phyloP scores from a whole-genome alignment of 148 eudicot genomes.

The Vaccinium darrowii region DNA sequence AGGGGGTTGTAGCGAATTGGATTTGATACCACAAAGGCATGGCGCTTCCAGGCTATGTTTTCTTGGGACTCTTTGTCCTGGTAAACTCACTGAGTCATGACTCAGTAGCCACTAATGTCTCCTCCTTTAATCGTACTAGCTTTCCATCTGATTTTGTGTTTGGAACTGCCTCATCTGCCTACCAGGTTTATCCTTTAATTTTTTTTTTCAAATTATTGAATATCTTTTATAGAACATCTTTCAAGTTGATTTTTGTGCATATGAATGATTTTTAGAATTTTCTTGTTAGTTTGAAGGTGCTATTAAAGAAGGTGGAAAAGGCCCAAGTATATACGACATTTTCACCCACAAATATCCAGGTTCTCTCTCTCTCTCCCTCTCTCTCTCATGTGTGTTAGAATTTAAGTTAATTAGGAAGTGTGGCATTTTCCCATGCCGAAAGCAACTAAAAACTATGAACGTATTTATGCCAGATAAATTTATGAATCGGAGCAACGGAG shows the following conservation, averaged over 20 bases:
- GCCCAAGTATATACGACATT: no score
- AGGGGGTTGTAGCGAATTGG: not conserved
- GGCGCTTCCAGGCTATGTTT: not conserved
- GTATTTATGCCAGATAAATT: conserved; percentile 13
- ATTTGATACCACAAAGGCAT: not conserved
- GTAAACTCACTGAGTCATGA: not conserved
- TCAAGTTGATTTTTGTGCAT: not conserved
- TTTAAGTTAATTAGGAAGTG: not conserved
- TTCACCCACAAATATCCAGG: no score
- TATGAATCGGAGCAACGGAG: conserved; percentile 10
- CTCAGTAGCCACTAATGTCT: not conserved
- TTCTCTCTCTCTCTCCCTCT: no score
- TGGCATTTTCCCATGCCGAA: no score
- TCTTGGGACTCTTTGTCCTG: not conserved
- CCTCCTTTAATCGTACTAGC: not conserved
- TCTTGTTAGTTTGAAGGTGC: conserved; percentile 14
- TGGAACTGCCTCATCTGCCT: conserved; percentile 15
- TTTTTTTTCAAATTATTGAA: no score
- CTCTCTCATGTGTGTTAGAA: not conserved
- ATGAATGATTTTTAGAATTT: not conserved
- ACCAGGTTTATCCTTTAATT: conserved; percentile 8
- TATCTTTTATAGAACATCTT: no score
- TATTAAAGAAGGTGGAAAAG: not conserved
- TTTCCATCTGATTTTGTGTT: conserved; percentile 15
- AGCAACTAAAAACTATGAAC: not conserved